phyloP scores from a whole-genome alignment of 768 basidiomycete genomes.

The Cyclocybe cylindracea region DNA sequence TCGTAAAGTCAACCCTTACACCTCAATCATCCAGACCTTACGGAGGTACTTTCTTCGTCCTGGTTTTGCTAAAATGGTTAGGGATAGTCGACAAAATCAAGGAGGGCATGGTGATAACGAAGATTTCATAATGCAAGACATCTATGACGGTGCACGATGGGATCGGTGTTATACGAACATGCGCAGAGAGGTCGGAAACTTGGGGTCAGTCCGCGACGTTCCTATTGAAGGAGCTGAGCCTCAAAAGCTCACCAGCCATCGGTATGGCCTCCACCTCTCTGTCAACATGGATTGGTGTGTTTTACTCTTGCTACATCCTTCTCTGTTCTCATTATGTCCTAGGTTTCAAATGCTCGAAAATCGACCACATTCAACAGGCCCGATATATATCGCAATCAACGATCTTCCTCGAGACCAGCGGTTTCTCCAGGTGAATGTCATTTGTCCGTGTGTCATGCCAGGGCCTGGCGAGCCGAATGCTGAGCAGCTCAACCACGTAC shows the following conservation, averaged over 20 bases:
- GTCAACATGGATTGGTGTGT: conserved; percentile 28
- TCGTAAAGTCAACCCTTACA: conserved; percentile 14
- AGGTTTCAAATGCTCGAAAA: conserved; percentile 24
- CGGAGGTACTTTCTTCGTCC: conserved; percentile 14
- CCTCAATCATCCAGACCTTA: conserved; percentile 21
- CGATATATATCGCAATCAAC: conserved; percentile 22
- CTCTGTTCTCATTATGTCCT: no score
- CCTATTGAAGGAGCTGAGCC: conserved; percentile 6
- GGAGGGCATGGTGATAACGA: conserved; percentile 16
- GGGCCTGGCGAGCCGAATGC: conserved; percentile 26
- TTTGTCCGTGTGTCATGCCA: conserved; percentile 20
- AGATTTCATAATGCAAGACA: conserved; percentile 24
- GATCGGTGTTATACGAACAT: conserved; percentile 9
- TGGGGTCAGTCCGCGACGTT: no score
- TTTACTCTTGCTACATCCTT: neutral
- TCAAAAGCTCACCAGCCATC: conserved; percentile 7
- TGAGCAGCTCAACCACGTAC: conserved; percentile 23
- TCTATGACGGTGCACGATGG: conserved; percentile 20
- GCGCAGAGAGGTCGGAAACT: conserved; percentile 12
- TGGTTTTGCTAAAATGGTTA: conserved; percentile 11
- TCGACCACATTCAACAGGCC: conserved; percentile 25
- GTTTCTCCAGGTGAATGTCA: conserved; percentile 21
- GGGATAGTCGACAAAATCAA: conserved; percentile 8
- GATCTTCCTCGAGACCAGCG: conserved; percentile 18
- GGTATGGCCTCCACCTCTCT: conserved; percentile 23